Conservation (phyloP, 257 asterid species). For the Petrea volubilis region DNA sequence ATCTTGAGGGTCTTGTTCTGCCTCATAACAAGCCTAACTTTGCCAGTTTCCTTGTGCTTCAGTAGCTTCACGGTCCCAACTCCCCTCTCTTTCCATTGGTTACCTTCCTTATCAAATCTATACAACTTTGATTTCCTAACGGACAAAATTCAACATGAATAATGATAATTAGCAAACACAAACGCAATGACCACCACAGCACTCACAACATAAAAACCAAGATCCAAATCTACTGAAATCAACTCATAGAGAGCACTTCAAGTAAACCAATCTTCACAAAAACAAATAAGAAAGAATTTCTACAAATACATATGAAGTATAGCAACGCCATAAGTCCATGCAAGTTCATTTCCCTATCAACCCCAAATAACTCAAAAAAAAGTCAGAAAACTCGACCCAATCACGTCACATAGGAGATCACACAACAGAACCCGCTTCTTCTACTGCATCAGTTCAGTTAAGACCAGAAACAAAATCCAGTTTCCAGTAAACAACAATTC, state of each 20-base stretch:
- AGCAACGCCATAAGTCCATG: background rate
- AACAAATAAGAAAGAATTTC: background rate
- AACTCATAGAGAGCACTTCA: background rate
- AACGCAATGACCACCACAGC: background rate
- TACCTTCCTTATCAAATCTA: conserved; percentile 87
- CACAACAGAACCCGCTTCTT: background rate
- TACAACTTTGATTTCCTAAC: conserved; percentile 82
- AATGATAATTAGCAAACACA: too few species aligned
- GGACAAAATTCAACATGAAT: conserved; percentile 9
- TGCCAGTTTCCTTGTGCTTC: conserved; percentile 69
- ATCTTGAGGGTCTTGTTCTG: conserved; percentile 90
- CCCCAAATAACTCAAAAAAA: background rate
- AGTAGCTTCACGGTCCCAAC: conserved; percentile 85
- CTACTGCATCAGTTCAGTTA: background rate
- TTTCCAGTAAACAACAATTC: background rate
- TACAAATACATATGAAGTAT: background rate
- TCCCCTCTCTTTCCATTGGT: conserved; percentile 95
- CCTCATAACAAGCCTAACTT: conserved; percentile 90
- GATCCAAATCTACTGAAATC: background rate
- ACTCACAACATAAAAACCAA: background rate
- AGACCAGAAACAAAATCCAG: background rate
- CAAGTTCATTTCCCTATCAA: background rate
- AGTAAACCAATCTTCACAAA: background rate
- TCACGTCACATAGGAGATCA: background rate
- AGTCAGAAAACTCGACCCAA: background rate